These are phyloP conservation scores for Ilex asprella DNA, from an alignment of 257 asterid genomes.

Conservation along the genomic window DNA sequence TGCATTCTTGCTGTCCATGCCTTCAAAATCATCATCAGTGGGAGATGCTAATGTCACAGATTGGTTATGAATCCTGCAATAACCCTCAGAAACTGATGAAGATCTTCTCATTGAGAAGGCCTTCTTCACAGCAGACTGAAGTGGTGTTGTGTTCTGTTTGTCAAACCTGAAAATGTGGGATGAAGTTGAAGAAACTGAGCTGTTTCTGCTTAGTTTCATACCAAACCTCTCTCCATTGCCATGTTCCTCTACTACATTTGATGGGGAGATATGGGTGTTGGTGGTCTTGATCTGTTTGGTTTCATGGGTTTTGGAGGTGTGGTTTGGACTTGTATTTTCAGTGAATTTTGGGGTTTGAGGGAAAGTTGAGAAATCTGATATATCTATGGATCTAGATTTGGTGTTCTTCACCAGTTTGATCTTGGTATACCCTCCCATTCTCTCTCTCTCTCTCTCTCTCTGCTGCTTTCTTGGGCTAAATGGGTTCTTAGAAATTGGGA, in stretches of 20 bases:
- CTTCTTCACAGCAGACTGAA: conserved; percentile 26
- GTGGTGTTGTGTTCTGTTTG: conserved; percentile 4
- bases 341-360: background rate
- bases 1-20: background rate
- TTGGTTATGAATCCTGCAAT: conserved; percentile 46
- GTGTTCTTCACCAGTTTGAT: conserved; percentile 14
- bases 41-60: conserved; percentile 17
- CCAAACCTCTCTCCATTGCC: conserved; percentile 3
- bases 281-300: conserved; percentile 8
- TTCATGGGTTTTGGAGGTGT: background rate
- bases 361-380: conserved; percentile 24
- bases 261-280: conserved; percentile 3
- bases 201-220: conserved; percentile 22
- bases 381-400: conserved; percentile 24
- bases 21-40: conserved; percentile 16
- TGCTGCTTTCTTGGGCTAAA: background rate
- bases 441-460: background rate
- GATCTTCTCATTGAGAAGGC: conserved; percentile 37
- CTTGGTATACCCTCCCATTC: conserved; percentile 25
- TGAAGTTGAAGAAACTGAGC: conserved; percentile 20
- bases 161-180: conserved; percentile 14
- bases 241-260: conserved; percentile 11
- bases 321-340: background rate
- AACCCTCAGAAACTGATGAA: conserved; percentile 36
- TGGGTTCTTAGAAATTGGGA: background rate